Evolutionary conservation across 202 grass and related monocot genomes (phyloP).

Genomic region (Setaria italica): DNA sequence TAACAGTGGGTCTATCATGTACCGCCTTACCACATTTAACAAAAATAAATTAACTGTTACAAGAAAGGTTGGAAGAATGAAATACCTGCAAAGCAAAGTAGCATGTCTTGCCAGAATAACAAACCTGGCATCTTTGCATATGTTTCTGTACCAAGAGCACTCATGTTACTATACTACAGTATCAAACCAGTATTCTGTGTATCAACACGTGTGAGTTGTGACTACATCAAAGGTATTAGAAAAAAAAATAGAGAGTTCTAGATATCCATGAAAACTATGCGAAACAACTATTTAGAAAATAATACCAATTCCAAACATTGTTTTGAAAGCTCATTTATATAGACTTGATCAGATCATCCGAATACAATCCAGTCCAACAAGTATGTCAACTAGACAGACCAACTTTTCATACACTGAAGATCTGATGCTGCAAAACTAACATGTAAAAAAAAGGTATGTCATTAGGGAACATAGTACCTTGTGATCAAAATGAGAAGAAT

Average conservation of each 20-base stretch:
- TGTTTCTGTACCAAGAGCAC: conserved; percentile 69
- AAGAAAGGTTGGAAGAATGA: conserved; percentile 13
- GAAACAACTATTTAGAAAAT: not conserved
- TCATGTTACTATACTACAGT: conserved; percentile 45
- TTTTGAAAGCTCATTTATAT: not conserved
- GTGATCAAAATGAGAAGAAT: conserved; percentile 68
- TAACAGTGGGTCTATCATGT: conserved; percentile 20
- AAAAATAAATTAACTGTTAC: conserved; percentile 23
- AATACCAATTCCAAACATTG: not conserved
- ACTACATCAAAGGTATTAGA: conserved; percentile 21
- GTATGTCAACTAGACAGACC: not conserved
- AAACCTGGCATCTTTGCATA: conserved; percentile 80
- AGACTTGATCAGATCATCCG: not conserved
- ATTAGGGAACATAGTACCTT: conserved; percentile 63
- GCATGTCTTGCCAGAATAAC: conserved; percentile 93
- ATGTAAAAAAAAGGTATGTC: not conserved
- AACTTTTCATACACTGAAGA: not conserved
- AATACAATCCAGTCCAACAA: not conserved
- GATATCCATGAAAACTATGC: not conserved
- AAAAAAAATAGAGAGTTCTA: conserved; percentile 6
- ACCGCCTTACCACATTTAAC: conserved; percentile 4
- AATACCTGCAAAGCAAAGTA: conserved; percentile 94
- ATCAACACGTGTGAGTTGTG: not conserved
- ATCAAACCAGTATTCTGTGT: conserved; percentile 17
- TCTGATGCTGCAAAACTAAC: conserved; percentile 21